These are phyloP conservation scores for Didymella pinodella DNA, from an alignment of 2,329 filamentous ascomycete genomes.

Conservation along the genomic window DNA sequence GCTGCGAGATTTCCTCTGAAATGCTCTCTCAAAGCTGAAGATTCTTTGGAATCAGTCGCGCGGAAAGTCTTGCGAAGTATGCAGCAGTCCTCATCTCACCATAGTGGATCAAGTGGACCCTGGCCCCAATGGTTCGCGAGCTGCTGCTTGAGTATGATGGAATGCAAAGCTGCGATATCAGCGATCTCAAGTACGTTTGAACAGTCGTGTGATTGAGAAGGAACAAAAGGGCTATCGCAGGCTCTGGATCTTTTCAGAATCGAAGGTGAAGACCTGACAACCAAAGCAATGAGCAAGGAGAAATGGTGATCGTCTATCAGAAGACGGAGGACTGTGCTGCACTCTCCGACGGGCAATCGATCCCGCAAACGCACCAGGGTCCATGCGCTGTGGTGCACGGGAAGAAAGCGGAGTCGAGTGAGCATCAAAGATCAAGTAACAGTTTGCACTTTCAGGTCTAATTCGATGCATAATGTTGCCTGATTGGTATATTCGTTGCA, in stretches of 20 bases:
- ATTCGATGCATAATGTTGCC: constrained; percentile 17
- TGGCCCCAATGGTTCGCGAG: neutral
- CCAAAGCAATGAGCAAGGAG: neutral
- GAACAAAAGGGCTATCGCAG: neutral
- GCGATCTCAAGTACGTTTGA: neutral
- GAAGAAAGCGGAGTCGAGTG: constrained; percentile 18
- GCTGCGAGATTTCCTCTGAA: neutral
- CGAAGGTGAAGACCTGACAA: neutral
- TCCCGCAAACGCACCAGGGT: constrained; percentile 18
- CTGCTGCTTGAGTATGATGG: neutral
- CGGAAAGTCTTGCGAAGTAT: neutral
- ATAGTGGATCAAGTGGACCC: neutral
- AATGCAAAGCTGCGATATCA: neutral
- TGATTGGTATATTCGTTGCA: constrained; percentile 19
- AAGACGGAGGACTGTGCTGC: constrained; percentile 13
- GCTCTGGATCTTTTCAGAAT: neutral
- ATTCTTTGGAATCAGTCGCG: neutral
- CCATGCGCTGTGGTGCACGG: constrained; percentile 15
- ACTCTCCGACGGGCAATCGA: constrained; percentile 22
- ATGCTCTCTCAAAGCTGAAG: neutral
- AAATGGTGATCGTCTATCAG: constrained; percentile 8
- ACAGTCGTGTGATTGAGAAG: neutral
- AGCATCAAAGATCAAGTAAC: constrained; percentile 22
- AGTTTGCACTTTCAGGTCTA: constrained; percentile 18
- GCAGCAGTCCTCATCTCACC: neutral